A percentile compares a stretch with the other conserved stretches of the same genome.
These are phyloP conservation scores for Exophiala xenobiotica DNA, from an alignment of 2,329 filamentous ascomycete genomes.

Conservation along the genomic window DNA sequence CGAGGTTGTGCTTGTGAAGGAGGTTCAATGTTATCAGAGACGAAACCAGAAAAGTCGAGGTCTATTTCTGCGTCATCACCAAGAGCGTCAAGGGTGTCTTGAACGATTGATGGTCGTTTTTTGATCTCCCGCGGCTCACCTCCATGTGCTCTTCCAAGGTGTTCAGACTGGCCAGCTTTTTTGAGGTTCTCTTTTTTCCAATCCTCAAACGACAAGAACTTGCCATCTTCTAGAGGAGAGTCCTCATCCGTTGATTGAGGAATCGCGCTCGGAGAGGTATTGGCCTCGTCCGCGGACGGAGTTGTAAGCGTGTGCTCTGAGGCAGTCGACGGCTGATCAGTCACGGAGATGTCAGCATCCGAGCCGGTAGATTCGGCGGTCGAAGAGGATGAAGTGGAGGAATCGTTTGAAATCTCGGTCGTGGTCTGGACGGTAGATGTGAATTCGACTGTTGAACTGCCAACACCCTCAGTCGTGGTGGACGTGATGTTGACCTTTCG, in stretches of 20 bases:
- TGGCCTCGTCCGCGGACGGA: neutral
- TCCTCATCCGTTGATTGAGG: slow-evolving; percentile 52
- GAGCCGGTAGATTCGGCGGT: neutral
- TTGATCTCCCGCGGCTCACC: slow-evolving; percentile 39
- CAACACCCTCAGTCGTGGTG: slow-evolving; percentile 9
- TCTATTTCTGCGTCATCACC: slow-evolving; percentile 89
- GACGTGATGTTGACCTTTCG: slow-evolving; percentile 25
- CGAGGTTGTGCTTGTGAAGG: slow-evolving; percentile 25
- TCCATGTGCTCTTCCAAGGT: slow-evolving; percentile 54
- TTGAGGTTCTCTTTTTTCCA: slow-evolving; percentile 95
- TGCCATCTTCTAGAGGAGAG: slow-evolving; percentile 68
- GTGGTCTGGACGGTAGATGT: slow-evolving; percentile 3
- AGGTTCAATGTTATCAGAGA: slow-evolving; percentile 41
- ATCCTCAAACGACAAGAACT: slow-evolving; percentile 95
- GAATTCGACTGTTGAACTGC: neutral
- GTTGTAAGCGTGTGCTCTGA: slow-evolving; percentile 1
- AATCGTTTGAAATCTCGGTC: neutral
- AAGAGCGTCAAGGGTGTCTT: slow-evolving; percentile 71
- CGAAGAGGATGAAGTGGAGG: neutral
- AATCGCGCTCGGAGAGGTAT: neutral
- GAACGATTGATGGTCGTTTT: slow-evolving; percentile 55
- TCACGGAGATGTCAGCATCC: neutral
- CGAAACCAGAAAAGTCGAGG: slow-evolving; percentile 67
- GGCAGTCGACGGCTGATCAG: neutral
- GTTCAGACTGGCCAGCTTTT: slow-evolving; percentile 76